A percentile compares a stretch with the other conserved stretches of the same genome.
Conservation (phyloP, 495 filamentous ascomycete species). For the Daldinia caldariorum region DNA sequence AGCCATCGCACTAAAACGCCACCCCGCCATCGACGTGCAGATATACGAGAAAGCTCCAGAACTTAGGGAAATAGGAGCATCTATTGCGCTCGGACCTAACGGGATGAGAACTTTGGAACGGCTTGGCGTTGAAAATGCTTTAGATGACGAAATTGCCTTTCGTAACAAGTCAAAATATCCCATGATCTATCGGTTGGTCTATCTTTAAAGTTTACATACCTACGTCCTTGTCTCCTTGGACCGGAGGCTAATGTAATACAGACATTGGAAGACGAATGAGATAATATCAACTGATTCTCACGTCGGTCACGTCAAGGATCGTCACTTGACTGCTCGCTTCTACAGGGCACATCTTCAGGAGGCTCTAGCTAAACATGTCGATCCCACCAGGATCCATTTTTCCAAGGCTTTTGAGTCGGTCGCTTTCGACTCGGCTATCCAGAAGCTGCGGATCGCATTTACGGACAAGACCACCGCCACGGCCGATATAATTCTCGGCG, state of each 20-base stretch:
- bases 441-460: constrained; percentile 42
- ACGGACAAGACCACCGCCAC: constrained; percentile 41
- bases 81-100: constrained; percentile 63
- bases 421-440: constrained; percentile 3
- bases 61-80: constrained; percentile 60
- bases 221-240: not conserved
- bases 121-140: constrained; percentile 54
- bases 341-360: constrained; percentile 60
- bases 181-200: constrained; percentile 48
- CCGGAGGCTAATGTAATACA: not conserved
- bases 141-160: constrained; percentile 55
- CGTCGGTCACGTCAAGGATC: constrained; percentile 50
- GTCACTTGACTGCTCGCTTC: constrained; percentile 59
- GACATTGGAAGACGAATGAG: constrained; percentile 54
- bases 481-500: constrained; percentile 49
- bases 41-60: constrained; percentile 59
- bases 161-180: constrained; percentile 48
- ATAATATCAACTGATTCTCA: constrained; percentile 55
- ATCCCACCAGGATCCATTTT: constrained; percentile 45
- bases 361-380: constrained; percentile 55
- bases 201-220: too few species aligned
- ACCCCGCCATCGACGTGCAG: constrained; percentile 54
- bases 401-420: constrained; percentile 42
- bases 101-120: constrained; percentile 61
- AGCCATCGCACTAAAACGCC: constrained; percentile 54